These are phyloP conservation scores for Yamadazyma blattariae DNA, from an alignment of 1,139 yeast species.

Conservation along the genomic window DNA sequence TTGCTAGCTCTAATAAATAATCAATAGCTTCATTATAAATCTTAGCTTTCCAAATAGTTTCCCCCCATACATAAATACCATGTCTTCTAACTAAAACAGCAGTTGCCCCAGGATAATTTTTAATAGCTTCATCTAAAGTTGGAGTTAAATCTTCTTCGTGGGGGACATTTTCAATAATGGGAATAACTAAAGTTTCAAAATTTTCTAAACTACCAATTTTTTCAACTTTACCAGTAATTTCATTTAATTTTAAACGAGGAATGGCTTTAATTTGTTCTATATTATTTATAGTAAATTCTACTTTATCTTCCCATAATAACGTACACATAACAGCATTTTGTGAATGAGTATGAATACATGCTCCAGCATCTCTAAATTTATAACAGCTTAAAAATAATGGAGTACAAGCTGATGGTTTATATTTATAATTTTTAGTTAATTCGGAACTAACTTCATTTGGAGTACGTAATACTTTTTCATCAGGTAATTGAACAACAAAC, in stretches of 20 bases:
- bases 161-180: conserved; percentile 88
- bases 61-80: conserved; percentile 96
- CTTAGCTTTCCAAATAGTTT: conserved; percentile 88
- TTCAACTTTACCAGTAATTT: conserved; percentile 43
- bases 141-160: conserved; percentile 84
- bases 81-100: conserved; percentile 92
- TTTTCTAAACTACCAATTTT: conserved; percentile 67
- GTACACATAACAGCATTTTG: conserved; percentile 84
- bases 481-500: conserved; percentile 66
- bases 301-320: conserved; percentile 56
- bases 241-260: conserved; percentile 46
- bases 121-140: conserved; percentile 60
- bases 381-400: conserved; percentile 83
- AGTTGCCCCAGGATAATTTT: conserved; percentile 67
- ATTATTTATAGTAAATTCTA: conserved; percentile 69
- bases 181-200: conserved; percentile 74
- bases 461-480: conserved; percentile 53
- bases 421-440: conserved; percentile 42
- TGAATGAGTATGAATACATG: conserved; percentile 94
- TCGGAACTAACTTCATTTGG: conserved; percentile 51
- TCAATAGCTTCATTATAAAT: conserved; percentile 91
- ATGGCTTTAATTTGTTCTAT: conserved; percentile 93
- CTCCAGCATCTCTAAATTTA: conserved; percentile 73
- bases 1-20: conserved; percentile 79
- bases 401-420: conserved; percentile 90